Conservation (phyloP, 2,329 filamentous ascomycete species). For the Leptosphaerulina australis region DNA sequence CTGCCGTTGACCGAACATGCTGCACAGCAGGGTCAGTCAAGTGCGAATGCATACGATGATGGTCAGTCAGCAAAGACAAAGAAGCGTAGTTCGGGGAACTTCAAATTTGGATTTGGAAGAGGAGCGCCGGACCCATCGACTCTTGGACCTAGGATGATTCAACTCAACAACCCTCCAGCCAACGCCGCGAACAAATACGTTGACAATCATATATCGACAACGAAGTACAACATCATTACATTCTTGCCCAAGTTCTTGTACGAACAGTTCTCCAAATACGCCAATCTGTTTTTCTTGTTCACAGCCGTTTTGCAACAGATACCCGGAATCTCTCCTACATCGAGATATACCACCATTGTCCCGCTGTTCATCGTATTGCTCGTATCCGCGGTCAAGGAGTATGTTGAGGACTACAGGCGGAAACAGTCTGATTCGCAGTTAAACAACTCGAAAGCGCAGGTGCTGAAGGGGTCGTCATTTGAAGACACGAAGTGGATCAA, state of each 20-base stretch:
- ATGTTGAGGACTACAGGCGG: constrained; percentile 90
- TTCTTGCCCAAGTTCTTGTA: constrained; percentile 97
- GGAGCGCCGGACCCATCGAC: constrained; percentile 87
- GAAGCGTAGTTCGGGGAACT: constrained; percentile 61
- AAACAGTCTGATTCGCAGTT: constrained; percentile 84
- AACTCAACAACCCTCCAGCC: constrained; percentile 93
- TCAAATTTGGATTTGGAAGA: constrained; percentile 91
- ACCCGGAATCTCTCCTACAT: constrained; percentile 91
- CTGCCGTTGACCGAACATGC: constrained; percentile 85
- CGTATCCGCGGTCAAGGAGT: constrained; percentile 94
- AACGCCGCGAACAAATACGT: constrained; percentile 89
- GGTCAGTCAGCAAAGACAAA: constrained; percentile 39
- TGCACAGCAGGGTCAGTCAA: constrained; percentile 52
- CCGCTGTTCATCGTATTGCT: constrained; percentile 88
- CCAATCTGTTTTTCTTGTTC: constrained; percentile 99
- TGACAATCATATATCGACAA: constrained; percentile 96
- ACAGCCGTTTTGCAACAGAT: constrained; percentile 95
- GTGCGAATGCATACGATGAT: constrained; percentile 50
- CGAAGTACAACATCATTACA: constrained; percentile 93
- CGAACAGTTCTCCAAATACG: constrained; percentile 99
- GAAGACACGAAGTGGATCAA: constrained; percentile 92
- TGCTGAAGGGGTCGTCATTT: constrained; percentile 83
- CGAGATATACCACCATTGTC: constrained; percentile 93
- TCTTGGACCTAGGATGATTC: constrained; percentile 87
- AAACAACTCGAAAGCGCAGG: constrained; percentile 84